Conservation (phyloP, 208 protist genomes). For the Crithidia brevicula region DNA sequence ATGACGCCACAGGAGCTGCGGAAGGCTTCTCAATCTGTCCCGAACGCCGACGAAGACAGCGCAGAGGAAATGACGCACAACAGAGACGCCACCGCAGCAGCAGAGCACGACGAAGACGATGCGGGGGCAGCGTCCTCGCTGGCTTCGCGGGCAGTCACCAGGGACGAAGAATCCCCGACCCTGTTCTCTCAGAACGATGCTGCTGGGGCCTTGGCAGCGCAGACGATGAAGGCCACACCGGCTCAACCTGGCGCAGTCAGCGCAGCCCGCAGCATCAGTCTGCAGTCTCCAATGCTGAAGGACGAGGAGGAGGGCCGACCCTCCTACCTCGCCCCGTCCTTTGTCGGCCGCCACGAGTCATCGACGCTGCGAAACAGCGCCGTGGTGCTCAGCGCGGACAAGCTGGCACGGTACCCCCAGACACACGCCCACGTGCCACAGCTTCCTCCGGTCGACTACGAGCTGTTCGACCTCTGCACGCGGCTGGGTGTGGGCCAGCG, state of each 20-base stretch:
- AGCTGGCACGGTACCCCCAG: conserved; percentile 63
- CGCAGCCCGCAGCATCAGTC: conserved; percentile 30
- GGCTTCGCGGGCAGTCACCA: too few species aligned
- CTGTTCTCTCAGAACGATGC: too few species aligned
- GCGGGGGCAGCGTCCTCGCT: not conserved
- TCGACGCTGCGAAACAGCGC: conserved; percentile 31
- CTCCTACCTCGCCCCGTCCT: conserved; percentile 50
- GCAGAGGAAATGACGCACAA: not conserved
- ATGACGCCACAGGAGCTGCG: conserved; percentile 55
- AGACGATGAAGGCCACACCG: conserved; percentile 25
- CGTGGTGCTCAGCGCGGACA: conserved; percentile 53
- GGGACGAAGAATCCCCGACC: too few species aligned
- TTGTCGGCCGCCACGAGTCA: conserved; percentile 55
- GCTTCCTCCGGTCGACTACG: conserved; percentile 81
- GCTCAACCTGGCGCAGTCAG: conserved; percentile 16
- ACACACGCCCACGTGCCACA: conserved; percentile 58
- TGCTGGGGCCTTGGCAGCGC: conserved; percentile 6
- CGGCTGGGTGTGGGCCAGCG: conserved; percentile 58
- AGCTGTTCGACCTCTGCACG: conserved; percentile 74
- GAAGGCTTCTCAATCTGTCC: not conserved
- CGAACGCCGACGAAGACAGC: not conserved
- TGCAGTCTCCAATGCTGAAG: conserved; percentile 60
- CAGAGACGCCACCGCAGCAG: conserved; percentile 6
- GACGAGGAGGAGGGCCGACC: conserved; percentile 65
- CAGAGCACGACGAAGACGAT: conserved; percentile 9